Evolutionary conservation across 1,139 yeast genomes (phyloP).

Genomic region (Spencermartinsiella ligniputridi): DNA sequence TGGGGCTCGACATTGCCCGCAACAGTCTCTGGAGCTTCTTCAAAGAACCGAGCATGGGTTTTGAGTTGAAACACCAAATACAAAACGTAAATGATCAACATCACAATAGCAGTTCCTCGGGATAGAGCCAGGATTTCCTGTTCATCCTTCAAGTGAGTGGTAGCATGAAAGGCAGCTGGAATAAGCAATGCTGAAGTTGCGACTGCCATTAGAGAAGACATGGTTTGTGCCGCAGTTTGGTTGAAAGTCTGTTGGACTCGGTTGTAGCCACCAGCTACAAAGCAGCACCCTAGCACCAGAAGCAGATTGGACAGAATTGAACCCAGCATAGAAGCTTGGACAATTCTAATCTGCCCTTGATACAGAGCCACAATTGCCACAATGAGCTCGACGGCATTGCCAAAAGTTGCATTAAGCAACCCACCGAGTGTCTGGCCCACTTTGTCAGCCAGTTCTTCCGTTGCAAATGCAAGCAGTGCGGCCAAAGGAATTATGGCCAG

Average conservation of each 20-base stretch:
- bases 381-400: constrained; percentile 90
- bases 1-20: constrained; percentile 30
- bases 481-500: constrained; percentile 92
- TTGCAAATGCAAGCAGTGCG: constrained; percentile 80
- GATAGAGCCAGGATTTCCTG: constrained; percentile 67
- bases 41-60: constrained; percentile 70
- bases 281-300: constrained; percentile 92
- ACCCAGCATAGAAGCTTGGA: constrained; percentile 94
- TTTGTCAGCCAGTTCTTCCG: constrained; percentile 84
- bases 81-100: constrained; percentile 71
- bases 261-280: constrained; percentile 86
- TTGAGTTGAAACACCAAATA: constrained; percentile 82
- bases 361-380: constrained; percentile 85
- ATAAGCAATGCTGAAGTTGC: constrained; percentile 83
- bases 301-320: constrained; percentile 82
- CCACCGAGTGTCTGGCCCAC: constrained; percentile 92
- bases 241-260: constrained; percentile 84
- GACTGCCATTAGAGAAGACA: constrained; percentile 89
- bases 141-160: constrained; percentile 41
- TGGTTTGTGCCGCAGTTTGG: constrained; percentile 96
- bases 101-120: constrained; percentile 78
- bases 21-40: constrained; percentile 38
- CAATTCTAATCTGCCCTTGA: constrained; percentile 85
- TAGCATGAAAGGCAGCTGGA: constrained; percentile 95
- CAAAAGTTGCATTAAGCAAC: constrained; percentile 89